Evolutionary conservation across 345 rosid species (phyloP).

Genomic region (Pugionium cornutum): DNA sequence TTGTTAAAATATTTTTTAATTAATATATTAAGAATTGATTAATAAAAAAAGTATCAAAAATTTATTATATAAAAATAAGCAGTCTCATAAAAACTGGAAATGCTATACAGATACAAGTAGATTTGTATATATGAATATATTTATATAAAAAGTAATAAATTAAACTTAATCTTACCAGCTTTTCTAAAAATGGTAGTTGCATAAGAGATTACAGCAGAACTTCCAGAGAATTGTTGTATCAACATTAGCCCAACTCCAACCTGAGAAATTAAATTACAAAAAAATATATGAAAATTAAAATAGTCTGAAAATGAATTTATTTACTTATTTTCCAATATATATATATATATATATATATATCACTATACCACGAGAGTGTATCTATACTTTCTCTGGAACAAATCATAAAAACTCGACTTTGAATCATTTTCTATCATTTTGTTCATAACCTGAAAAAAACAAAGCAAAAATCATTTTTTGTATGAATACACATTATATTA

Average conservation of each 20-base stretch:
- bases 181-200: slow-evolving; percentile 40
- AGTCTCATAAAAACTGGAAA: neutral
- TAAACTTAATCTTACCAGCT: slow-evolving; percentile 43
- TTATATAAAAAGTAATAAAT: neutral
- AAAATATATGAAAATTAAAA: neutral
- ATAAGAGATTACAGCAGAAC: slow-evolving; percentile 36
- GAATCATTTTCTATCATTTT: slow-evolving; percentile 34
- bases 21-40: neutral
- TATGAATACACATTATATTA: neutral
- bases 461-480: neutral
- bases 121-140: neutral
- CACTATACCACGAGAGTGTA: slow-evolving; percentile 41
- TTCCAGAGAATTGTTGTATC: slow-evolving; percentile 48
- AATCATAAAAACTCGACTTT: slow-evolving; percentile 33
- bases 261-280: slow-evolving; percentile 22
- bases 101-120: slow-evolving; percentile 3
- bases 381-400: slow-evolving; percentile 51
- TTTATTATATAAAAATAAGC: neutral
- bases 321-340: neutral
- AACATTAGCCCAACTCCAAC: slow-evolving; percentile 53
- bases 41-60: slow-evolving; percentile 1
- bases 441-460: slow-evolving; percentile 38
- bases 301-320: neutral
- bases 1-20: too few species aligned
- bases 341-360: slow-evolving; percentile 1